Base-by-base conservation (phyloP, 2,329 filamentous ascomycete species). In the Fusarium sp. region DNA sequence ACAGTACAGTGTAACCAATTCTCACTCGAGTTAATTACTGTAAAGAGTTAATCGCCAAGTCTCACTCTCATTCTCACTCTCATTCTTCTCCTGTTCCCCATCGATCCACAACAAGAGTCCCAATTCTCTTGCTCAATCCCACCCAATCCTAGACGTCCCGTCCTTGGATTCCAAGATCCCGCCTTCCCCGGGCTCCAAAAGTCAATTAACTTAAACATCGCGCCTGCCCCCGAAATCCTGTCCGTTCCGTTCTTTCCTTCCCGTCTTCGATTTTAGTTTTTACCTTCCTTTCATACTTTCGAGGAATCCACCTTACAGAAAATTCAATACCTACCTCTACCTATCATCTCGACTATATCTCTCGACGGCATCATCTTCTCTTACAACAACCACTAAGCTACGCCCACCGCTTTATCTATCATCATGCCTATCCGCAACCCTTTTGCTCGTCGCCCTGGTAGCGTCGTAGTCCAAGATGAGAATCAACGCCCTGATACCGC, bases 381-480 rank as follows among this genome's bases (percentile, higher is more conserved):
- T 42, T 44, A 71, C 15, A 51, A 32, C 49, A 68, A 45, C 53
- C 55, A 65, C 25, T 34, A 59, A 58, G 51, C 24, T 59, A 52
- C 59, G 42, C n/a, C 64, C 57, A 46, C 52, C 55, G 53, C 51
- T 63, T 63, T 50, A 30, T 62, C 58, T 45, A 59, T 49, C 64
- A 83, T 71, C 63, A 92, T 92, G 90, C 87, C 89, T 68, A 92
- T 93, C 77, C 90, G 91, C 73, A 94, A 93, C 79, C 89, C 91
- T 30, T 92, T 94, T 78, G 83, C 87, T 59, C 88, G 88, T 75
- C 90, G 88, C 56, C 81, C 87, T 57, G 87, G 85, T 68, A 76
- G 81, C 53, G 77, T 78, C 68, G 75, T 82, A 49, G 77, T 77
- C 68, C 69, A 74, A 50, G 87, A 90, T 74, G 90, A 91, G 75